Percentiles rank a stretch among this genome's conserved stretches.
phyloP scores from a whole-genome alignment of 805 yeast species.

The Kodamaea leandrae region DNA sequence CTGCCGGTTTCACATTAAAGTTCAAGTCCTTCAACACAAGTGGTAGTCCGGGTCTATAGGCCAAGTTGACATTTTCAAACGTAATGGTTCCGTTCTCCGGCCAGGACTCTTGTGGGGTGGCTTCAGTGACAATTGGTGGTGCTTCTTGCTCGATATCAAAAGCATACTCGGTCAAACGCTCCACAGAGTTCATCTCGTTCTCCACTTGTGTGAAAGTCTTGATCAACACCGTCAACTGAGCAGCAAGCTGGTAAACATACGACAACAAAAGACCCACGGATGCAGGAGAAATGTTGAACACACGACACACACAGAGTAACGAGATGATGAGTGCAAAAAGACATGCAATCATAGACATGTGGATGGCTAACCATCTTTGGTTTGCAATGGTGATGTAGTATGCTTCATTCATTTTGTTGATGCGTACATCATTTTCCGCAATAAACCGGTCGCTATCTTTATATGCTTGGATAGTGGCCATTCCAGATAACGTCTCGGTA shows the following conservation, averaged over 20 bases:
- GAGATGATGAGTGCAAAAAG: conserved; percentile 51
- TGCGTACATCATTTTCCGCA: conserved; percentile 40
- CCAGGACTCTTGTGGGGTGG: conserved; percentile 48
- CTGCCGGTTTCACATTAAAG: conserved; percentile 48
- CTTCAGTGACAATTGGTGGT: conserved; percentile 47
- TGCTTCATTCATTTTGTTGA: conserved; percentile 67
- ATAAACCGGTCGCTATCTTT: conserved; percentile 46
- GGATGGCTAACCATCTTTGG: conserved; percentile 71
- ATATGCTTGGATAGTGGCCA: conserved; percentile 63
- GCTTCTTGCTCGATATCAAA: conserved; percentile 63
- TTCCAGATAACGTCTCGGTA: conserved; percentile 67
- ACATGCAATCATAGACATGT: conserved; percentile 56
- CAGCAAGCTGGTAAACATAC: conserved; percentile 53
- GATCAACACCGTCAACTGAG: conserved; percentile 57
- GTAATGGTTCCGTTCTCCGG: conserved; percentile 47
- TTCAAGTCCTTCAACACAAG: conserved; percentile 50
- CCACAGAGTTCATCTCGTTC: conserved; percentile 75
- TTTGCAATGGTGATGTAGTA: conserved; percentile 60
- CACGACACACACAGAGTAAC: conserved; percentile 58
- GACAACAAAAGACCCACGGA: conserved; percentile 68
- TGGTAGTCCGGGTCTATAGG: conserved; percentile 62
- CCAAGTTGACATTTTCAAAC: conserved; percentile 49
- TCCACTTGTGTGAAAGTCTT: conserved; percentile 69
- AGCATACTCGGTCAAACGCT: conserved; percentile 67
- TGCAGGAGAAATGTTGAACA: conserved; percentile 58